Evolutionary conservation across 2,329 filamentous ascomycete species (phyloP).

Genomic region (Aureobasidium melanogenum): DNA sequence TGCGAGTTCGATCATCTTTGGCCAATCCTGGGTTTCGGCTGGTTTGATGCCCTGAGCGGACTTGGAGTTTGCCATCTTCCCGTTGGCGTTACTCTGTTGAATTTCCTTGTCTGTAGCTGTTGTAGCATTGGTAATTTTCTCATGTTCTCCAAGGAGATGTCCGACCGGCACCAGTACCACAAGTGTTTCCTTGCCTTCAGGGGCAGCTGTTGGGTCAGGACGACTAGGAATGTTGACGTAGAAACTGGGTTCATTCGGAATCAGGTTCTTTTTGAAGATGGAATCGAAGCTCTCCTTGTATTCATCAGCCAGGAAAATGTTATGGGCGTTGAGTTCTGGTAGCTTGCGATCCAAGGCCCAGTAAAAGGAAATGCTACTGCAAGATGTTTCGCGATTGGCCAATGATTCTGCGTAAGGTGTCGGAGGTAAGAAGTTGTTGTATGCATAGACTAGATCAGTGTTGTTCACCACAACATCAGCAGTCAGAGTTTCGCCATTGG

Average conservation of each 20-base stretch:
- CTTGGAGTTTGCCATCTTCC: conserved; percentile 18
- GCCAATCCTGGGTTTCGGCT: conserved; percentile 49
- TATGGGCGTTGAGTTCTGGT: conserved; percentile 59
- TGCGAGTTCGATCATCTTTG: conserved; percentile 49
- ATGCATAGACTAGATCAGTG: conserved; percentile 66
- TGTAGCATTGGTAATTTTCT: conserved; percentile 20
- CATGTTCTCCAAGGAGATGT: conserved; percentile 45
- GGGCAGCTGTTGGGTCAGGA: conserved; percentile 59
- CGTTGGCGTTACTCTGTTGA: conserved; percentile 5
- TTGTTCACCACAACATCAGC: conserved; percentile 64
- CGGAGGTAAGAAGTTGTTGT: conserved; percentile 57
- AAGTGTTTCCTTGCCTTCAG: conserved; percentile 54
- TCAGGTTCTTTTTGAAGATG: conserved; percentile 61
- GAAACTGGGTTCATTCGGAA: conserved; percentile 62
- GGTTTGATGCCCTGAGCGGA: conserved; percentile 30
- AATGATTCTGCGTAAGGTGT: conserved; percentile 36
- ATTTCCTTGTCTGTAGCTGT: neutral
- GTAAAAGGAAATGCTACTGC: conserved; percentile 69
- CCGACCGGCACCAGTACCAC: conserved; percentile 66
- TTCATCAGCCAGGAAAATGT: conserved; percentile 67
- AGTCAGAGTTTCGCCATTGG: conserved; percentile 47
- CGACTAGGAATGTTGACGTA: conserved; percentile 69
- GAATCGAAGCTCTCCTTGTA: conserved; percentile 66
- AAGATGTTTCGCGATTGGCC: conserved; percentile 49
- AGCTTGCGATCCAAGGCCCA: conserved; percentile 57